Conservation (phyloP, 345 rosid genomes). For the Eucalyptus virginea region DNA sequence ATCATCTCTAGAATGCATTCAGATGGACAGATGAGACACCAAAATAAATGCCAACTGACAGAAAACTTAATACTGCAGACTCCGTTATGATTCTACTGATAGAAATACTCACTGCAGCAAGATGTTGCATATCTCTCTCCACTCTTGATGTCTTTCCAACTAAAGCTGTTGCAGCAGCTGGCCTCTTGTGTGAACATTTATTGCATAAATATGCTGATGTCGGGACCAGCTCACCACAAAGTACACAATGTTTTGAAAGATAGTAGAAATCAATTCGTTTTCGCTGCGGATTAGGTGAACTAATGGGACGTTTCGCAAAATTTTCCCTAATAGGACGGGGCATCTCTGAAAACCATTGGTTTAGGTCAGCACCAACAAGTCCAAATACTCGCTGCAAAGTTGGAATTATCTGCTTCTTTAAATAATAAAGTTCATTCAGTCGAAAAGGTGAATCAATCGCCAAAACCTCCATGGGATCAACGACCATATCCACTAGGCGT, state of each 20-base stretch:
- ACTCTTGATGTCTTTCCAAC: conserved; percentile 72
- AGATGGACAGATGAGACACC: not conserved
- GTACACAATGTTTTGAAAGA: conserved; percentile 76
- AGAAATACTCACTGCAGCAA: conserved; percentile 51
- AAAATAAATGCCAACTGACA: not conserved
- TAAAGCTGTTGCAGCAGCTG: conserved; percentile 45
- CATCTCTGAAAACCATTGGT: conserved; percentile 82
- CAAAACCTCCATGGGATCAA: conserved; percentile 80
- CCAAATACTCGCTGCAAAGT: conserved; percentile 86
- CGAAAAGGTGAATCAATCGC: conserved; percentile 66
- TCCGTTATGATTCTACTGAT: not conserved
- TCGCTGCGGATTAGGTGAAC: conserved; percentile 34
- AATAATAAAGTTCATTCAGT: conserved; percentile 79
- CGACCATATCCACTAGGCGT: conserved; percentile 87
- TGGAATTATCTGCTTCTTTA: conserved; percentile 91
- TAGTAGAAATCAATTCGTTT: conserved; percentile 78
- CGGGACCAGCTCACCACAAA: conserved; percentile 83
- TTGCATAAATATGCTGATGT: conserved; percentile 53
- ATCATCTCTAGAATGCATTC: not conserved
- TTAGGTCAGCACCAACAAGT: conserved; percentile 74
- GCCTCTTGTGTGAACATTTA: conserved; percentile 41
- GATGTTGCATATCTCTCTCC: conserved; percentile 88
- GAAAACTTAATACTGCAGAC: not conserved
- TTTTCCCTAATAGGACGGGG: conserved; percentile 68
- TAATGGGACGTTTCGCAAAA: conserved; percentile 35